A percentile compares a stretch with the other conserved stretches of the same genome.
phyloP scores from a whole-genome alignment of 2,329 filamentous ascomycete species.

The Orbilia quercus region DNA sequence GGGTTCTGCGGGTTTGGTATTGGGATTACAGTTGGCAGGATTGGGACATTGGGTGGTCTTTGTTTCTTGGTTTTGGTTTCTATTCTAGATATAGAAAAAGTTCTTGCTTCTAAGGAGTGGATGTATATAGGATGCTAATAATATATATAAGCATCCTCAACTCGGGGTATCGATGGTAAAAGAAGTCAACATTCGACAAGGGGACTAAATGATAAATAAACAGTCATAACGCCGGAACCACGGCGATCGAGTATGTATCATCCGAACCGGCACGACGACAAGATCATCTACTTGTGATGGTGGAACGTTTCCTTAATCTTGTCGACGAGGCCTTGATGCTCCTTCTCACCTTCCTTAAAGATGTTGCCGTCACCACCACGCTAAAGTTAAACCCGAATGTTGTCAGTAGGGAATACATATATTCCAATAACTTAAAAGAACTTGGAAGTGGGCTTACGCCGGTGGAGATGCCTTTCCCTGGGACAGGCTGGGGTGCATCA shows the following conservation, averaged over 20 bases:
- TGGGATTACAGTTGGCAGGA: not conserved
- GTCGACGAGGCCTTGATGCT: constrained; percentile 58
- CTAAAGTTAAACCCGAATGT: constrained; percentile 43
- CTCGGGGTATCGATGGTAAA: constrained; percentile 35
- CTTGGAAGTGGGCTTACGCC: constrained; percentile 57
- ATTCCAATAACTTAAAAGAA: not conserved
- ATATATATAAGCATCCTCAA: not conserved
- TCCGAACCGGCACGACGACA: not conserved
- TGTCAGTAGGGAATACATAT: not conserved
- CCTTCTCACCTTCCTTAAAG: constrained; percentile 47
- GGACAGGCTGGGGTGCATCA: constrained; percentile 30
- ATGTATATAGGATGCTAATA: too few relatives aligned
- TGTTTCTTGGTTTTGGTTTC: constrained; percentile 4
- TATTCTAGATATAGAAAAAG: constrained; percentile 19
- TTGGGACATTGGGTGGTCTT: constrained; percentile 12
- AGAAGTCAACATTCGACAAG: not conserved
- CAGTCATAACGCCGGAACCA: not conserved
- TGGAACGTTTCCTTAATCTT: constrained; percentile 60
- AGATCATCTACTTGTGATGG: constrained; percentile 30
- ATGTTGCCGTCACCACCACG: constrained; percentile 61
- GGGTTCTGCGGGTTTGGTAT: not conserved
- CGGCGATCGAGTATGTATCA: not conserved
- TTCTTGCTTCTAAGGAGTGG: too few relatives aligned
- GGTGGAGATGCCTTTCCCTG: constrained; percentile 58
- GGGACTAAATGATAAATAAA: not conserved